A percentile compares a stretch with the other conserved stretches of the same genome.
These are phyloP conservation scores for Neoboletus magnificus DNA, from an alignment of 768 basidiomycete genomes.

Conservation along the genomic window DNA sequence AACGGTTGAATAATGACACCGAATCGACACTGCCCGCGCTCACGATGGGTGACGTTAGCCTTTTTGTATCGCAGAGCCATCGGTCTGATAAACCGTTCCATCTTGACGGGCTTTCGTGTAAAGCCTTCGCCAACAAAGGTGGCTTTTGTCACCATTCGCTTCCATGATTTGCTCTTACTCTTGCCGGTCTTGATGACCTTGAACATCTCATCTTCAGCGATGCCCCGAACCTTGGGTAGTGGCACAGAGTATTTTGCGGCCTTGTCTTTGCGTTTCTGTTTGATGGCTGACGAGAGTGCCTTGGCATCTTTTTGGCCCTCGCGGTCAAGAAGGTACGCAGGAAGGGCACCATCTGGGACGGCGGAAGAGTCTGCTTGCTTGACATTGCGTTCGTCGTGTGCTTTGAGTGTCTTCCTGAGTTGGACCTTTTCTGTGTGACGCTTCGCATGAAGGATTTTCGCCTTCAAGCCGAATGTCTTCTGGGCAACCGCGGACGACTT, in stretches of 20 bases:
- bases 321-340: constrained; percentile 93
- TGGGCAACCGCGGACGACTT: constrained; percentile 81
- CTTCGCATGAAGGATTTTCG: constrained; percentile 95
- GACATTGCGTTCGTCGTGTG: constrained; percentile 97
- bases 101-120: constrained; percentile 97
- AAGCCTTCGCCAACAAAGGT: constrained; percentile 99
- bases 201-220: constrained; percentile 99
- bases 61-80: constrained; percentile 98
- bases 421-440: constrained; percentile 97
- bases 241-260: constrained; percentile 98
- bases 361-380: constrained; percentile 86
- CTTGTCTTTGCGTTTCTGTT: constrained; percentile 98
- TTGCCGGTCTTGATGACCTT: constrained; percentile 98
- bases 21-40: constrained; percentile 21
- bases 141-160: constrained; percentile 98
- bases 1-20: neutral
- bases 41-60: constrained; percentile 98
- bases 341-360: constrained; percentile 86
- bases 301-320: constrained; percentile 99
- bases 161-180: constrained; percentile 95
- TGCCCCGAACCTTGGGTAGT: constrained; percentile 93
- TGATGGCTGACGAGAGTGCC: constrained; percentile 91
- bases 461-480: constrained; percentile 94
- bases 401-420: constrained; percentile 99
- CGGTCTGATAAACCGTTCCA: constrained; percentile 96